Evolutionary conservation across 2,329 filamentous ascomycete genomes (phyloP).

Genomic region (Xylaria sp.): DNA sequence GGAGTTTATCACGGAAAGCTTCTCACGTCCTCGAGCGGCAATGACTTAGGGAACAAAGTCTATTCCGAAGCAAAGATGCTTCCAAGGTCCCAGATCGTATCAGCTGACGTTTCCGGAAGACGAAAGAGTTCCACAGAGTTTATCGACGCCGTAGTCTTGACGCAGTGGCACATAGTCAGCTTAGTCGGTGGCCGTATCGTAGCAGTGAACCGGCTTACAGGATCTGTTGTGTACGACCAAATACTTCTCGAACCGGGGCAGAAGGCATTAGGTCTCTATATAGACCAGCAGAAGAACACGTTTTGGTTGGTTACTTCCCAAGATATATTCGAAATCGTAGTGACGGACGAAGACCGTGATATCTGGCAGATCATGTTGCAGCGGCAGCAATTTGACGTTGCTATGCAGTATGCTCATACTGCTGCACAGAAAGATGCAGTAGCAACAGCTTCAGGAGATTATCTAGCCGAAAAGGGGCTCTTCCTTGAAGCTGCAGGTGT

Average conservation of each 20-base stretch:
- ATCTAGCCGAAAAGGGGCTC: constrained; percentile 81
- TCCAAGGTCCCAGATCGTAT: constrained; percentile 76
- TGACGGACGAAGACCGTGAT: constrained; percentile 88
- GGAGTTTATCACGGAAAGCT: constrained; percentile 90
- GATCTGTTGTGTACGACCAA: constrained; percentile 87
- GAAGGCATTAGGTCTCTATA: constrained; percentile 81
- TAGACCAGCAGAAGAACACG: constrained; percentile 93
- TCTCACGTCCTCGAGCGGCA: constrained; percentile 66
- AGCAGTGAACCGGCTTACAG: constrained; percentile 86
- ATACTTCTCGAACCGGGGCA: constrained; percentile 83
- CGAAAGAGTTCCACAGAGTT: constrained; percentile 74
- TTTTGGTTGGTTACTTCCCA: constrained; percentile 95
- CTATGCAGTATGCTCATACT: constrained; percentile 84
- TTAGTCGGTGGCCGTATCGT: constrained; percentile 85
- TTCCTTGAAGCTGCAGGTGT: constrained; percentile 88
- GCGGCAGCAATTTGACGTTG: constrained; percentile 86
- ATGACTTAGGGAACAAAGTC: constrained; percentile 76
- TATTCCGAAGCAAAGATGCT: constrained; percentile 84
- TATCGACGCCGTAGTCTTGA: constrained; percentile 83
- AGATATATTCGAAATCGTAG: constrained; percentile 93
- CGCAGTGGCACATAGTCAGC: constrained; percentile 91
- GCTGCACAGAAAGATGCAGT: constrained; percentile 87
- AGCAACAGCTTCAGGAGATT: constrained; percentile 90
- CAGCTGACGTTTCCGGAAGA: constrained; percentile 71
- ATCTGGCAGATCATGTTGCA: constrained; percentile 95